Evolutionary conservation across 1,284 basidiomycete species (phyloP).

Genomic region (Kwoniella shivajii): DNA sequence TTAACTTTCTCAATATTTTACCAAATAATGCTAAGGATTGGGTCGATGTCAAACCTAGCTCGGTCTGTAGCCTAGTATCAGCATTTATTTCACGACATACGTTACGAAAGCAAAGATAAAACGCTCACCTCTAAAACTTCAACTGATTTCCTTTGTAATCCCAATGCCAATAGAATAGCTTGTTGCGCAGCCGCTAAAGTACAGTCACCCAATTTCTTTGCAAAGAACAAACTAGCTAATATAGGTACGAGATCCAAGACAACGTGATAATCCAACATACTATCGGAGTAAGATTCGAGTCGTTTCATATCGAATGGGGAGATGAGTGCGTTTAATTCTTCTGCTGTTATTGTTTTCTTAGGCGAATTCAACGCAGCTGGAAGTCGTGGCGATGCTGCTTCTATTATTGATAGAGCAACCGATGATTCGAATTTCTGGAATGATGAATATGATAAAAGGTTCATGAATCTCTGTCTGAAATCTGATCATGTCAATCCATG

Average conservation of each 20-base stretch:
- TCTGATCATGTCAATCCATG: constrained; percentile 59
- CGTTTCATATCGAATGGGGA: constrained; percentile 96
- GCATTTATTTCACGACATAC: not conserved
- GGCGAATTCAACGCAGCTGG: constrained; percentile 8
- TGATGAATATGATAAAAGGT: constrained; percentile 80
- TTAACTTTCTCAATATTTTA: constrained; percentile 85
- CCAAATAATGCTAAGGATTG: constrained; percentile 89
- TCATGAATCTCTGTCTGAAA: constrained; percentile 87
- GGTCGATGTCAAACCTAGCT: constrained; percentile 79
- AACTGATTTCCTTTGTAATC: constrained; percentile 86
- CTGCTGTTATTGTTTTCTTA: constrained; percentile 58
- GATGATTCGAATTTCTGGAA: constrained; percentile 92
- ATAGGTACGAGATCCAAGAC: constrained; percentile 88
- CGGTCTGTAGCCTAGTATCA: constrained; percentile 57
- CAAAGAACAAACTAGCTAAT: constrained; percentile 81
- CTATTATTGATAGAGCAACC: constrained; percentile 82
- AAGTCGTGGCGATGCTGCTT: constrained; percentile 61
- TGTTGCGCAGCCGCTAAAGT: constrained; percentile 81
- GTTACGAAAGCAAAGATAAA: not conserved
- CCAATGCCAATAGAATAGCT: constrained; percentile 83
- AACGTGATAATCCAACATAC: constrained; percentile 95
- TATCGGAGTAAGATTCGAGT: constrained; percentile 92
- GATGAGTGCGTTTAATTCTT: constrained; percentile 73
- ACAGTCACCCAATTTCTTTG: constrained; percentile 65
- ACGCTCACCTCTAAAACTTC: constrained; percentile 80